Evolutionary conservation across 768 basidiomycete genomes (phyloP).

Genomic region (Clathrus columnatus): DNA sequence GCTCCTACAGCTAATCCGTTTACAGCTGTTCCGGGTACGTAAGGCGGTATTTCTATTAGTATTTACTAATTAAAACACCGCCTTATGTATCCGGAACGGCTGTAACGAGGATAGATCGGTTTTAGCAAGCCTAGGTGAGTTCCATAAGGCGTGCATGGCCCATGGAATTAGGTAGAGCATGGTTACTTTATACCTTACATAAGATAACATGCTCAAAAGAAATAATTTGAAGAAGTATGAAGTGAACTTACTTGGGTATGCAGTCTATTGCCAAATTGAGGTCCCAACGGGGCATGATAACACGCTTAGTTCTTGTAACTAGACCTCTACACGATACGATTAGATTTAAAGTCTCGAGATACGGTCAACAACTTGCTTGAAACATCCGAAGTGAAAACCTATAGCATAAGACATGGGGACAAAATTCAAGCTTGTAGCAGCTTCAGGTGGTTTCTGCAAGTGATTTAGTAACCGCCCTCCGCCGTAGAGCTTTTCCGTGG

Average conservation of each 20-base stretch:
- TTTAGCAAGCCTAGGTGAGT: constrained; percentile 36
- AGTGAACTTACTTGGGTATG: constrained; percentile 46
- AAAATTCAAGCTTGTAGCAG: constrained; percentile 40
- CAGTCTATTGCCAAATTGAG: constrained; percentile 38
- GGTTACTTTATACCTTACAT: constrained; percentile 45
- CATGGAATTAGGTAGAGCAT: constrained; percentile 50
- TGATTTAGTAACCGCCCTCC: background rate
- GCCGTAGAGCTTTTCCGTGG: background rate
- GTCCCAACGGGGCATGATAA: constrained; percentile 56
- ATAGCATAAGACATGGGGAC: constrained; percentile 64
- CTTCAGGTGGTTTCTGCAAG: background rate
- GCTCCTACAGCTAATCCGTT: too few species aligned
- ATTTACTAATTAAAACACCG: too few species aligned
- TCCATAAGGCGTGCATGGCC: constrained; percentile 53
- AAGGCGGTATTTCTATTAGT: too few species aligned
- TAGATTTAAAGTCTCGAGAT: background rate
- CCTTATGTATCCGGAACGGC: constrained; percentile 33
- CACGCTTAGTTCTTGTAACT: constrained; percentile 34
- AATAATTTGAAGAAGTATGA: background rate
- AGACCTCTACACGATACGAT: constrained; percentile 26
- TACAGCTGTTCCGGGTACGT: too few species aligned
- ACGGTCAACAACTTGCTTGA: constrained; percentile 20
- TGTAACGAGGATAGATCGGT: constrained; percentile 48
- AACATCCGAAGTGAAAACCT: constrained; percentile 43
- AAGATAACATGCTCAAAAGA: background rate